Conservation (phyloP, 192 early-diverging fungal genomes). For the Coemansia furcata region DNA sequence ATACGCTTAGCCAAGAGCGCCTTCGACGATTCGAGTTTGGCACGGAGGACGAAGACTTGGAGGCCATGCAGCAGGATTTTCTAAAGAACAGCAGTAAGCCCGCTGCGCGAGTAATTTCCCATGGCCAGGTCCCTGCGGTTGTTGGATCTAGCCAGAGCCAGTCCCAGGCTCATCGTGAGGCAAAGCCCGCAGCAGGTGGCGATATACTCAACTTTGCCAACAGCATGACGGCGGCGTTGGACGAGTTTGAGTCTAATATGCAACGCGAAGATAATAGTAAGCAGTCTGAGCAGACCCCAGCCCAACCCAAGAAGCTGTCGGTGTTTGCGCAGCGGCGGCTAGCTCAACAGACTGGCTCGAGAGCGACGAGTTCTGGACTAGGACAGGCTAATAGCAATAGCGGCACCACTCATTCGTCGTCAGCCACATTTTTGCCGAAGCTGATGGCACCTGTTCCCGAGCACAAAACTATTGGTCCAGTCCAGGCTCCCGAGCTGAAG, state of each 20-base stretch:
- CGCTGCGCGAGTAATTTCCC: conserved; percentile 39
- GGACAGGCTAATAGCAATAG: background rate
- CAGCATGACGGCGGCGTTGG: conserved; percentile 31
- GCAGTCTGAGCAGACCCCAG: background rate
- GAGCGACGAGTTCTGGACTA: background rate
- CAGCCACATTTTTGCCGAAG: conserved; percentile 49
- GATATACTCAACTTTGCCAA: conserved; percentile 30
- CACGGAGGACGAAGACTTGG: conserved; percentile 34
- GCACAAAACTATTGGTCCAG: conserved; percentile 12
- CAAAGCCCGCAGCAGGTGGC: background rate
- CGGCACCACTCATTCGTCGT: background rate
- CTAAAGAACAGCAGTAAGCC: conserved; percentile 31
- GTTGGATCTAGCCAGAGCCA: background rate
- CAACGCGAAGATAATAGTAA: background rate
- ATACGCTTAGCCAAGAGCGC: background rate
- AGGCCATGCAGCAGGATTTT: conserved; percentile 45
- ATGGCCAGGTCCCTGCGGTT: conserved; percentile 9
- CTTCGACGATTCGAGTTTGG: conserved; percentile 20
- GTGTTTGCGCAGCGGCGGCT: conserved; percentile 54
- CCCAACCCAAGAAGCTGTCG: conserved; percentile 26
- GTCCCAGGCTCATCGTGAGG: background rate
- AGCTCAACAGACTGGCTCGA: conserved; percentile 18
- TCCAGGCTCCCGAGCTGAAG: conserved; percentile 17
- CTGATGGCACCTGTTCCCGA: conserved; percentile 50
- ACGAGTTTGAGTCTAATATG: conserved; percentile 38